These are phyloP conservation scores for Monoraphidium neglectum DNA, from an alignment of 139 green algal genomes.

Conservation along the genomic window DNA sequence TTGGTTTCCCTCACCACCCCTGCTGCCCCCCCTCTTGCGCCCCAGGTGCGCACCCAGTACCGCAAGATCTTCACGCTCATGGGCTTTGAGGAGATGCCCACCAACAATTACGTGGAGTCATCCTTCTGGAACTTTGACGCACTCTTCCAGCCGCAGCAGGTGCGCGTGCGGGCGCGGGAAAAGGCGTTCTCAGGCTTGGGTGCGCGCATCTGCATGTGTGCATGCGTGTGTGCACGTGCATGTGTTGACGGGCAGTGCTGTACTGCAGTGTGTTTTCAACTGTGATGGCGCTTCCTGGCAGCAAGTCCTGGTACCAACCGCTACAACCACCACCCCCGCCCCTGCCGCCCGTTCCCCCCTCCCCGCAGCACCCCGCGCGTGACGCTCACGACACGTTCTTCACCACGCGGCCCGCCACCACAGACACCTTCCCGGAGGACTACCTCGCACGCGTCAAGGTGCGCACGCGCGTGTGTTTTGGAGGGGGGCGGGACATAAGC, in stretches of 20 bases:
- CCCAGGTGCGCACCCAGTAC: slow-evolving; percentile 87
- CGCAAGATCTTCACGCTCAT: slow-evolving; percentile 95
- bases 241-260: no score
- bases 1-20: slow-evolving; percentile 1
- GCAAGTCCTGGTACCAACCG: no score
- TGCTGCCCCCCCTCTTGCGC: not conserved
- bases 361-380: slow-evolving; percentile 89
- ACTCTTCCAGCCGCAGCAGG: slow-evolving; percentile 99
- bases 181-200: not conserved
- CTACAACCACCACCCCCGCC: no score
- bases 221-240: no score
- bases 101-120: slow-evolving; percentile 91
- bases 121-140: slow-evolving; percentile 99
- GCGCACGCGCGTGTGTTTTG: not conserved
- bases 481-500: no score
- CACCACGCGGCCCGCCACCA: slow-evolving; percentile 78
- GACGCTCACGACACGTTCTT: slow-evolving; percentile 99
- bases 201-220: no score
- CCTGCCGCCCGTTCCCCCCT: no score
- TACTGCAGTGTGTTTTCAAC: no score
- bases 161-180: no score
- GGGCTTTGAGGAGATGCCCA: slow-evolving; percentile 95
- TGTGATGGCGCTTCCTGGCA: no score
- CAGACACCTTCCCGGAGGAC: slow-evolving; percentile 67
- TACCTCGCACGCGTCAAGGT: slow-evolving; percentile 92